phyloP scores from a whole-genome alignment of 2,329 filamentous ascomycete species.

The Septoria petroselini region DNA sequence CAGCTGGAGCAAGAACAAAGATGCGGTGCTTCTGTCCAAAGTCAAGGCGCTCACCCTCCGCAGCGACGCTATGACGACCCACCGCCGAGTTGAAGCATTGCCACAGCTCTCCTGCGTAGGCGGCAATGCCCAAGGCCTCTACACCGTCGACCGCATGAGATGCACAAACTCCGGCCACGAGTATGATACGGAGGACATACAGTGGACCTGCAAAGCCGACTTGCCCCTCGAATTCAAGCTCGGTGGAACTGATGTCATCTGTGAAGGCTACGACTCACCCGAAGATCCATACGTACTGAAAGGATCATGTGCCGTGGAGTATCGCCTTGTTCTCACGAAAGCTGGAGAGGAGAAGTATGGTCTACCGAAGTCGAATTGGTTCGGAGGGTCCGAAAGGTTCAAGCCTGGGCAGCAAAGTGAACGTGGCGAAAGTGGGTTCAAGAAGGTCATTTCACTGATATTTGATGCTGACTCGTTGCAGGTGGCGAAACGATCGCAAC shows the following conservation, averaged over 20 bases:
- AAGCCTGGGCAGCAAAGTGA: background rate
- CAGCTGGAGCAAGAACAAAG: constrained; percentile 30
- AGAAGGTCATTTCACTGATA: background rate
- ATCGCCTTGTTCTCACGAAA: constrained; percentile 73
- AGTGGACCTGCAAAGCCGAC: constrained; percentile 81
- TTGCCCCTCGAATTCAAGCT: constrained; percentile 66
- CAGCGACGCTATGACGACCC: constrained; percentile 63
- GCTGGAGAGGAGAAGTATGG: constrained; percentile 49
- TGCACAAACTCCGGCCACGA: constrained; percentile 82
- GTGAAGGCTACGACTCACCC: constrained; percentile 76
- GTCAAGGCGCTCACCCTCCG: constrained; percentile 78
- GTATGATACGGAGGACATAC: constrained; percentile 75
- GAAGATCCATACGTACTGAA: constrained; percentile 85
- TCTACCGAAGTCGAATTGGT: constrained; percentile 7
- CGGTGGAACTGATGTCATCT: constrained; percentile 83
- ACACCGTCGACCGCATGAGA: constrained; percentile 77
- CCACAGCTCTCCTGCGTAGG: constrained; percentile 74
- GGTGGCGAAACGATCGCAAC: constrained; percentile 4
- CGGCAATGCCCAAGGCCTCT: constrained; percentile 58
- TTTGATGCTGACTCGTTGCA: background rate
- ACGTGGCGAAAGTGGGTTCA: constrained; percentile 2
- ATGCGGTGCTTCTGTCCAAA: constrained; percentile 54
- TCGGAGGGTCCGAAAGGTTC: background rate
- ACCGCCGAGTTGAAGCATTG: constrained; percentile 71
- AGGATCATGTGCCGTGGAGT: constrained; percentile 91